Evolutionary conservation across 129 eudicot genomes (phyloP).

Genomic region (Heracleum sosnowskyi): DNA sequence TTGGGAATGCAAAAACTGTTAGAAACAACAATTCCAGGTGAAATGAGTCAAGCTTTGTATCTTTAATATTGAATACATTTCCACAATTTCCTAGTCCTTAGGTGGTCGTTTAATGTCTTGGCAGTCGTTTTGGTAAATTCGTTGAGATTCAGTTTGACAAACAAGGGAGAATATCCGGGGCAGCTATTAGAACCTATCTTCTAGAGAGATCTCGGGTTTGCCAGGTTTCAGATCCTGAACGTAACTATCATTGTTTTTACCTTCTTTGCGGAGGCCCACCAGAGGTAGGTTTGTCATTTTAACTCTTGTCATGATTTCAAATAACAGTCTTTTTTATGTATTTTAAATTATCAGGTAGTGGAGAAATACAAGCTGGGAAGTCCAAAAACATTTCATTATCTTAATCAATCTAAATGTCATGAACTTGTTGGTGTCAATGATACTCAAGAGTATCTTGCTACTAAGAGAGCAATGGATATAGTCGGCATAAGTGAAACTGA

Average conservation of each 20-base stretch:
- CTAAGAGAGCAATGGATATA: constrained; percentile 84
- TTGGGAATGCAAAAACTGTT: constrained; percentile 83
- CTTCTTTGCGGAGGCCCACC: constrained; percentile 98
- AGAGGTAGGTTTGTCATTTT: constrained; percentile 37
- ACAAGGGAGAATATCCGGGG: constrained; percentile 79
- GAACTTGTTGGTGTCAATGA: constrained; percentile 74
- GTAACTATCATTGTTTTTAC: constrained; percentile 96
- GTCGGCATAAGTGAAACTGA: constrained; percentile 76
- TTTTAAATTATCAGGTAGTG: constrained; percentile 39
- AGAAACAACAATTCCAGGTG: constrained; percentile 86
- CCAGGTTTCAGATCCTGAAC: constrained; percentile 87
- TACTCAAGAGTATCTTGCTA: constrained; percentile 60
- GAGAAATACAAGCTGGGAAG: constrained; percentile 74
- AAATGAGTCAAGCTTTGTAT: not conserved
- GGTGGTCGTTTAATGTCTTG: not conserved
- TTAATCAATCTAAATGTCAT: constrained; percentile 83
- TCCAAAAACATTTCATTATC: constrained; percentile 76
- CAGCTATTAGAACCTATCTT: constrained; percentile 83
- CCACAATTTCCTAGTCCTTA: not conserved
- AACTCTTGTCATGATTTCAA: not conserved
- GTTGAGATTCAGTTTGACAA: constrained; percentile 91
- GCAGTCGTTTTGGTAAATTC: constrained; percentile 73
- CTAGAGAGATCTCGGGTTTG: constrained; percentile 95
- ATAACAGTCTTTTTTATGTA: not conserved
- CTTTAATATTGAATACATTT: not conserved